Base-by-base conservation (phyloP, 345 rosid genomes). In the Draba incana region DNA sequence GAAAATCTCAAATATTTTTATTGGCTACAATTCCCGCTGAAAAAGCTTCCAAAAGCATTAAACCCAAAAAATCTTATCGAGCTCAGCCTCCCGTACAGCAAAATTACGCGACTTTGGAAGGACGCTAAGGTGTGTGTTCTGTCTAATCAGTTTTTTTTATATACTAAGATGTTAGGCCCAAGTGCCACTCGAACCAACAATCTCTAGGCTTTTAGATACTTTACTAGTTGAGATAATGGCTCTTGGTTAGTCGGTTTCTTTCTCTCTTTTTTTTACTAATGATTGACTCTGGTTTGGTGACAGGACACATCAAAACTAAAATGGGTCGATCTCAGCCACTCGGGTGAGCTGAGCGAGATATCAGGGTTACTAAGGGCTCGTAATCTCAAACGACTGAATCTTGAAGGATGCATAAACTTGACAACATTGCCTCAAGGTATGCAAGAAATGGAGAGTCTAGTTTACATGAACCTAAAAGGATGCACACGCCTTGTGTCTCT, bases 291-390 rank as follows among this genome's bases (percentile, higher is more conserved):
- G 44, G 38, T 33, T 56, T 37, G 43, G 27, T 54, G 35, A 35
- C 62, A 77, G 81, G 27, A 41, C 63, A 31, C 55, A 15, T 46
- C n/a, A 4, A 73, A 63, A 11, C 46, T 78, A 8, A 73, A 44
- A 27, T 15, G 41, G 48, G 23, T 81, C 8, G 42, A 59, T 42
- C 70, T 81, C 3, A 10, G 35, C 2, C 0, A 43, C 3, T 78
- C 68, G 3, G 4, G 30, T 20, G 28, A 73, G 14, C 25, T 80
- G 28, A 11, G 11, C 0, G 46, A 15, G 11, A 44, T 74, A 28
- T 57, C 74, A 14, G 66, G 69, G 25, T 51, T 70, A 5, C 57
- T 69, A 51, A 1, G 44, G 20, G 76, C 76, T 12, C 4, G 3
- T 5, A 70, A 46, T 10, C 52, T 81, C 38, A 44, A 47, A 37